phyloP scores from a whole-genome alignment of 2,329 filamentous ascomycete genomes.

The Talaromyces piceae region DNA sequence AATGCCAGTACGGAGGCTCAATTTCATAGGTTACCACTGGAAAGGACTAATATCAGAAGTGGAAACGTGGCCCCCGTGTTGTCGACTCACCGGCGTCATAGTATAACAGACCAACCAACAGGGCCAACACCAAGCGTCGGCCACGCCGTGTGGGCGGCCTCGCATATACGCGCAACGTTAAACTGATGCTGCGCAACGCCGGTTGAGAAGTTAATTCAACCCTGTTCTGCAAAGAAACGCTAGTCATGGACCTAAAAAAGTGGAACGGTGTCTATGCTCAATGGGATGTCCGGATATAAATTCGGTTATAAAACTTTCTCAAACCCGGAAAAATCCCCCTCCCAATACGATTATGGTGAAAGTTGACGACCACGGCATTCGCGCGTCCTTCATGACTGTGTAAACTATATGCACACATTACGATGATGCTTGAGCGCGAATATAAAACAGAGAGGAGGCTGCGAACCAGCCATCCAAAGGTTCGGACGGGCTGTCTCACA shows the following conservation, averaged over 20 bases:
- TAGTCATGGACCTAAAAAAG: not conserved
- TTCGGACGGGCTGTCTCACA: constrained; percentile 11
- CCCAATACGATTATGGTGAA: not conserved
- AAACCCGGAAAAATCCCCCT: not conserved
- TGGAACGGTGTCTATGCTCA: not conserved
- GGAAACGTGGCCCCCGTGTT: not conserved
- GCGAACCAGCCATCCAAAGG: constrained; percentile 9
- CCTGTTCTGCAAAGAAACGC: not conserved
- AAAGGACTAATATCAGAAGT: not conserved
- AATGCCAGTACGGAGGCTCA: not conserved
- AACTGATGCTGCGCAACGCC: not conserved
- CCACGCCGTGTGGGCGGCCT: not conserved
- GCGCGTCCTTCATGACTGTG: not conserved
- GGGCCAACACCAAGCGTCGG: not conserved
- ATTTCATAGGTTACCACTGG: not conserved
- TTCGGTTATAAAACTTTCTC: not conserved
- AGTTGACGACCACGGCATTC: not conserved
- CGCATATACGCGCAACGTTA: constrained; percentile 2
- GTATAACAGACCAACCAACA: not conserved
- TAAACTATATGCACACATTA: not conserved
- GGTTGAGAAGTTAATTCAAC: not conserved
- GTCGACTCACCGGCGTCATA: not conserved
- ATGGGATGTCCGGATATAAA: not conserved
- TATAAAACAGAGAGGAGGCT: not conserved
- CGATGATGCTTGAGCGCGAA: not conserved